These are phyloP conservation scores for Hypomyces perniciosus DNA, from an alignment of 2,329 filamentous ascomycete genomes.

Conservation along the genomic window DNA sequence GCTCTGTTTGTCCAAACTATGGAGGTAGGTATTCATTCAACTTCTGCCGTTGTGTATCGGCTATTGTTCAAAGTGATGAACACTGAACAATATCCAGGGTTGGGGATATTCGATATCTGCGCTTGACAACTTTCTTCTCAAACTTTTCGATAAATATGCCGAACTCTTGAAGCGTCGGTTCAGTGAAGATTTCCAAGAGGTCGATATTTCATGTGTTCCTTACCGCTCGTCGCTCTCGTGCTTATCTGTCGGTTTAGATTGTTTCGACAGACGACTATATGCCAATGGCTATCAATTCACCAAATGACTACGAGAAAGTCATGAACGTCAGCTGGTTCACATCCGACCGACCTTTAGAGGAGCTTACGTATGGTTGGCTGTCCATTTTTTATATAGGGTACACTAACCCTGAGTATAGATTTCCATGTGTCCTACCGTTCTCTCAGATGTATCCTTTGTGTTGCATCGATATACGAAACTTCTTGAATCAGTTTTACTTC, in stretches of 20 bases:
- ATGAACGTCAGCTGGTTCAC: constrained; percentile 95
- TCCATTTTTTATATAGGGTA: neutral
- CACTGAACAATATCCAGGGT: constrained; percentile 62
- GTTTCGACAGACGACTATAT: constrained; percentile 97
- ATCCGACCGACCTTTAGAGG: constrained; percentile 69
- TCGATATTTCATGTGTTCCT: constrained; percentile 28
- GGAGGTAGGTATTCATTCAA: constrained; percentile 57
- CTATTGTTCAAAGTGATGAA: neutral
- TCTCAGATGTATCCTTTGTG: constrained; percentile 98
- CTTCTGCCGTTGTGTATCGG: neutral
- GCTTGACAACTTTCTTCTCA: constrained; percentile 80
- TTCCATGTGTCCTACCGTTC: constrained; percentile 93
- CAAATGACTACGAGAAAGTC: constrained; percentile 91
- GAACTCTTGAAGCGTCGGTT: constrained; percentile 86
- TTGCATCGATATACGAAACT: constrained; percentile 97
- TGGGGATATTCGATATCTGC: constrained; percentile 83
- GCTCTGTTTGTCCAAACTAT: constrained; percentile 96
- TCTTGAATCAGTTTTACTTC: constrained; percentile 96
- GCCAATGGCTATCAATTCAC: constrained; percentile 93
- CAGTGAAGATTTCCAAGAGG: constrained; percentile 92
- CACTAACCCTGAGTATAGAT: constrained; percentile 43
- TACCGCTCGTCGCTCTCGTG: neutral
- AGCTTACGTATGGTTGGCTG: constrained; percentile 57
- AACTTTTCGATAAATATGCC: constrained; percentile 88
- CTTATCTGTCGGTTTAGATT: constrained; percentile 37